Percentiles rank a stretch among this genome's conserved stretches.
phyloP scores from a whole-genome alignment of 2,329 filamentous ascomycete species.

The Sporothrix schenckii region DNA sequence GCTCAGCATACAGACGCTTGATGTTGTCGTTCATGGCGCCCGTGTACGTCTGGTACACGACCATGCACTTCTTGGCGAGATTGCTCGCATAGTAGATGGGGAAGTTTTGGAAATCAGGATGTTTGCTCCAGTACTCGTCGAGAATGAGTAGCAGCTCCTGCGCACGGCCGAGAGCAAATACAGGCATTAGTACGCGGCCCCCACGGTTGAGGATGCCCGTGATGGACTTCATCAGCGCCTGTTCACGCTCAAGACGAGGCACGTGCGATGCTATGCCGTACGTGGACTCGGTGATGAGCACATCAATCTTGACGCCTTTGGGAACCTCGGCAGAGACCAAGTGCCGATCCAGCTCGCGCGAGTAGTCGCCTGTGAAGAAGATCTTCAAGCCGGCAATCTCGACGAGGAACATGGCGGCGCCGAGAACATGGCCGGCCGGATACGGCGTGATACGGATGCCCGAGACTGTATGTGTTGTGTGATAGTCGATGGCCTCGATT shows the following conservation, averaged over 20 bases:
- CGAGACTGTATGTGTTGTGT: conserved; percentile 95
- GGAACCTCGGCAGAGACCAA: conserved; percentile 92
- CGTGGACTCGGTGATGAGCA: conserved; percentile 95
- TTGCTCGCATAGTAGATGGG: conserved; percentile 98
- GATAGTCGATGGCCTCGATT: conserved; percentile 97
- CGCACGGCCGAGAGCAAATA: conserved; percentile 90
- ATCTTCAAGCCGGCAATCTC: conserved; percentile 97
- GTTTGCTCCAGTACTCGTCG: conserved; percentile 94
- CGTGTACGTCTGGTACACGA: conserved; percentile 97
- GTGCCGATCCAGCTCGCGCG: conserved; percentile 91
- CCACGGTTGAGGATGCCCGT: conserved; percentile 89
- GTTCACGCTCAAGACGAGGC: conserved; percentile 86
- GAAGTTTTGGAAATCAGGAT: conserved; percentile 82
- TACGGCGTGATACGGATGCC: conserved; percentile 97
- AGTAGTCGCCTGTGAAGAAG: conserved; percentile 97
- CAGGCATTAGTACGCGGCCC: conserved; percentile 89
- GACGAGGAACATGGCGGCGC: conserved; percentile 96
- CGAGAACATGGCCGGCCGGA: conserved; percentile 95
- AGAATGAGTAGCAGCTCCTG: conserved; percentile 93
- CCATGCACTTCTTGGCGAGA: conserved; percentile 94
- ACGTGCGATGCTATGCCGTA: conserved; percentile 95
- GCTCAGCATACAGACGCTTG: conserved; percentile 88
- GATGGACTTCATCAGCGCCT: conserved; percentile 92
- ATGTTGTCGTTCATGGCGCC: conserved; percentile 99
- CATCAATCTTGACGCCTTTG: conserved; percentile 85